Percentiles rank a stretch among this genome's conserved stretches.
phyloP scores from a whole-genome alignment of 805 yeast genomes.

The Saturnispora sanitii region DNA sequence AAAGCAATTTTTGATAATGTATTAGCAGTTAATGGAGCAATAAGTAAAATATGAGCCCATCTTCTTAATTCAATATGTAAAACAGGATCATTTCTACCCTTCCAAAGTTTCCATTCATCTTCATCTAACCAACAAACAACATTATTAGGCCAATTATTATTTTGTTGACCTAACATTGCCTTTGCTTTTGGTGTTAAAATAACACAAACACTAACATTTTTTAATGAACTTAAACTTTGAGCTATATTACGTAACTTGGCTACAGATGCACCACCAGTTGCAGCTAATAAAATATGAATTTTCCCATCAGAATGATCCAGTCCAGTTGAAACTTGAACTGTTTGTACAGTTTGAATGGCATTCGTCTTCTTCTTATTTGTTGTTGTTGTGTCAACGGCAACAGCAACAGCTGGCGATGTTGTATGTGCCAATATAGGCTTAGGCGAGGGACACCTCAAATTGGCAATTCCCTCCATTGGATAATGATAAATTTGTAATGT shows the following conservation, averaged over 20 bases:
- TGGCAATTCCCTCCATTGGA: slow-evolving; percentile 38
- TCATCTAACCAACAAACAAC: slow-evolving; percentile 47
- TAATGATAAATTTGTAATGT: neutral
- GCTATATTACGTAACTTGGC: slow-evolving; percentile 45
- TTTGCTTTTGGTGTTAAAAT: slow-evolving; percentile 46
- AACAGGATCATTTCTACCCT: slow-evolving; percentile 46
- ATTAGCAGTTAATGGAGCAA: slow-evolving; percentile 50
- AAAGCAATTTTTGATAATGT: slow-evolving; percentile 46
- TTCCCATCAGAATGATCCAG: slow-evolving; percentile 46
- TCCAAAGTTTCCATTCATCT: slow-evolving; percentile 51
- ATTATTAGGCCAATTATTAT: slow-evolving; percentile 35
- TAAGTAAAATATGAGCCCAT: slow-evolving; percentile 51
- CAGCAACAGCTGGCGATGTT: no score
- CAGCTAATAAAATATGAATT: slow-evolving; percentile 45
- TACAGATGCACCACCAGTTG: slow-evolving; percentile 48
- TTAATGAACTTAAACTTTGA: slow-evolving; percentile 41
- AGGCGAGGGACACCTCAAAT: slow-evolving; percentile 57
- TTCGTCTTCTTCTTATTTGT: no score
- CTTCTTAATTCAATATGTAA: slow-evolving; percentile 49
- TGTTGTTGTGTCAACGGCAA: no score
- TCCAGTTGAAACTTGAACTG: neutral
- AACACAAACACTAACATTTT: slow-evolving; percentile 42
- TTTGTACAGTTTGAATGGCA: no score
- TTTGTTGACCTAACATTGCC: slow-evolving; percentile 41
- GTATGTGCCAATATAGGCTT: slow-evolving; percentile 47